Percentiles rank a stretch among this genome's conserved stretches.
Evolutionary conservation across 1,284 basidiomycete genomes (phyloP).

Genomic region (Puccinia hordei): DNA sequence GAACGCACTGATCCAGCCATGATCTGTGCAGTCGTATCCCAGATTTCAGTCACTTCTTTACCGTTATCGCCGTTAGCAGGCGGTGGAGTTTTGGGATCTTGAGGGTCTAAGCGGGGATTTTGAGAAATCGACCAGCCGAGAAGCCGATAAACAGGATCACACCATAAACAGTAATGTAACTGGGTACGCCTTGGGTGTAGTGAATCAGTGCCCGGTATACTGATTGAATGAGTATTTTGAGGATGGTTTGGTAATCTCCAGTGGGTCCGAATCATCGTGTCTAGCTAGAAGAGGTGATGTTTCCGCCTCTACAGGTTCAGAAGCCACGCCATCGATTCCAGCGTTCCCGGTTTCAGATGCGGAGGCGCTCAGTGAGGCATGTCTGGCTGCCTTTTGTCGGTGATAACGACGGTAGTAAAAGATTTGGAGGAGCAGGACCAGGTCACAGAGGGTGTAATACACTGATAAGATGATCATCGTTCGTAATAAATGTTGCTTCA

Average conservation of each 20-base stretch:
- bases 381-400: background rate
- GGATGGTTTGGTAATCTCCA: background rate
- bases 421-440: constrained; percentile 36
- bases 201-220: background rate
- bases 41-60: constrained; percentile 6
- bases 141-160: constrained; percentile 29
- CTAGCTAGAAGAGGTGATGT: background rate
- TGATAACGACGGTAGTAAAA: constrained; percentile 31
- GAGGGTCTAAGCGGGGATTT: background rate
- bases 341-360: background rate
- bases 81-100: constrained; percentile 10
- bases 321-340: background rate
- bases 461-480: constrained; percentile 43
- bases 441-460: constrained; percentile 37
- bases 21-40: constrained; percentile 42
- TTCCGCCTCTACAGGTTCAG: constrained; percentile 1
- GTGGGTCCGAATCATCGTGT: background rate
- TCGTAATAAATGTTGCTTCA: constrained; percentile 38
- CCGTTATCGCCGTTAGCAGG: background rate
- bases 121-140: constrained; percentile 39
- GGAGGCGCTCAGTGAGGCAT: background rate
- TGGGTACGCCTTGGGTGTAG: background rate
- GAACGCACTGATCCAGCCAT: constrained; percentile 38
- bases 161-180: constrained; percentile 29
- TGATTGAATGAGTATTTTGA: background rate